Evolutionary conservation across 495 filamentous ascomycete genomes (phyloP).

Genomic region (Pyrenopolyporus hunteri): DNA sequence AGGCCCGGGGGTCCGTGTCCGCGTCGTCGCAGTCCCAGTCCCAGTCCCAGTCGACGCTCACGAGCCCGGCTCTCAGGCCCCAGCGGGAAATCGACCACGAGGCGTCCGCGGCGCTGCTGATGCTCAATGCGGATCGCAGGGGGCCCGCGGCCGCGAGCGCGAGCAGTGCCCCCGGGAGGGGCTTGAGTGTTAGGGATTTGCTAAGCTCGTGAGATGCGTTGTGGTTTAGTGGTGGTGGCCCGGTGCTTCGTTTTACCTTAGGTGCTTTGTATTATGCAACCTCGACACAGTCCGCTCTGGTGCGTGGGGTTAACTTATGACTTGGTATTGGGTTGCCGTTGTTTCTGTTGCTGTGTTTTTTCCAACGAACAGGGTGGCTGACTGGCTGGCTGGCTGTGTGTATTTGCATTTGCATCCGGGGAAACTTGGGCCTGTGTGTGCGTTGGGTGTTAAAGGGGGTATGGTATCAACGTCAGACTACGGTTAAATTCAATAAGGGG

Average conservation of each 20-base stretch:
- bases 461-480: background rate
- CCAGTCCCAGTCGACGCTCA: slow-evolving; percentile 53
- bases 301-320: background rate
- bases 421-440: slow-evolving; percentile 3
- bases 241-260: background rate
- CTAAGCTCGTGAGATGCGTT: slow-evolving; percentile 62
- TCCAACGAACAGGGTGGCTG: too few species aligned
- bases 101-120: slow-evolving; percentile 78
- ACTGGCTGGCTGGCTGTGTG: slow-evolving; percentile 13
- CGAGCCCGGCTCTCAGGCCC: slow-evolving; percentile 56
- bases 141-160: slow-evolving; percentile 31
- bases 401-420: slow-evolving; percentile 31
- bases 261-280: background rate
- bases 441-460: slow-evolving; percentile 7
- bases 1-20: slow-evolving; percentile 39
- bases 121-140: slow-evolving; percentile 75
- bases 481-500: background rate
- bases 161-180: slow-evolving; percentile 43
- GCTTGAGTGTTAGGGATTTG: slow-evolving; percentile 83
- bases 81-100: slow-evolving; percentile 70
- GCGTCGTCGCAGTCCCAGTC: too few species aligned
- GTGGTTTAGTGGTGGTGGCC: background rate
- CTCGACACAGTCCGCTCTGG: background rate
- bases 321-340: background rate
- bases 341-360: too few species aligned